A percentile compares a stretch with the other conserved stretches of the same genome.
phyloP scores from a whole-genome alignment of 2,329 filamentous ascomycete genomes.

The Thelonectria discophora region DNA sequence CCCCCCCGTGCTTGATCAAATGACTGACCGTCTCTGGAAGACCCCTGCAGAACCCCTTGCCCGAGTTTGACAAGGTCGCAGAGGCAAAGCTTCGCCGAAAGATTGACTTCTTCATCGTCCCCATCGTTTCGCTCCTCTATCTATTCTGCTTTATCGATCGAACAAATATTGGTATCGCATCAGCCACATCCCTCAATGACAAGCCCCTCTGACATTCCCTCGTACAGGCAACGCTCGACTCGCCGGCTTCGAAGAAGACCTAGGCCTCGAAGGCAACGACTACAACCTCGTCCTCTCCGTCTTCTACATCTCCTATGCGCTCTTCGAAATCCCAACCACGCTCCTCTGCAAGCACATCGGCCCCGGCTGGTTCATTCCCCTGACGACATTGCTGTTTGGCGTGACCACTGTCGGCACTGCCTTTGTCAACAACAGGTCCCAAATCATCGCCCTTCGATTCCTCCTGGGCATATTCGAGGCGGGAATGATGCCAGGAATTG shows the following conservation, averaged over 20 bases:
- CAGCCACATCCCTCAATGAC: too few relatives aligned
- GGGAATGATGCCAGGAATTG: slow-evolving; percentile 70
- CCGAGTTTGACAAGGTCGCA: slow-evolving; percentile 26
- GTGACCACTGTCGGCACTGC: slow-evolving; percentile 65
- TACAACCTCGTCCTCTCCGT: slow-evolving; percentile 68
- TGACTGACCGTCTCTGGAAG: neutral
- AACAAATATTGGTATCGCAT: slow-evolving; percentile 40
- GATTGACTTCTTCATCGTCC: slow-evolving; percentile 63
- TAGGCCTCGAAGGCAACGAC: slow-evolving; percentile 63
- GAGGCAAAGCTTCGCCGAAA: slow-evolving; percentile 56
- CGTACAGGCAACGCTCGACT: slow-evolving; percentile 56
- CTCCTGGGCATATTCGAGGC: slow-evolving; percentile 68
- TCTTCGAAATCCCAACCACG: slow-evolving; percentile 70
- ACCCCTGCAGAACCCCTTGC: neutral
- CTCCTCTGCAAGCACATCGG: slow-evolving; percentile 69
- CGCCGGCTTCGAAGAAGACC: slow-evolving; percentile 63
- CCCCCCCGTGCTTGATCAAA: neutral
- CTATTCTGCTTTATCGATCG: slow-evolving; percentile 73
- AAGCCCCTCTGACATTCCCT: neutral
- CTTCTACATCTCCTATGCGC: slow-evolving; percentile 71
- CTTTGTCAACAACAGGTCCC: slow-evolving; percentile 60
- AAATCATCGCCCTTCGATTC: slow-evolving; percentile 63
- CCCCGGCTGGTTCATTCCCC: slow-evolving; percentile 69
- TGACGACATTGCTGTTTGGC: slow-evolving; percentile 63
- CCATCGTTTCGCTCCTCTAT: slow-evolving; percentile 61